Percentiles rank a stretch among this genome's conserved stretches.
Evolutionary conservation across 768 basidiomycete genomes (phyloP).

Genomic region (Glaciozyma antarctica): DNA sequence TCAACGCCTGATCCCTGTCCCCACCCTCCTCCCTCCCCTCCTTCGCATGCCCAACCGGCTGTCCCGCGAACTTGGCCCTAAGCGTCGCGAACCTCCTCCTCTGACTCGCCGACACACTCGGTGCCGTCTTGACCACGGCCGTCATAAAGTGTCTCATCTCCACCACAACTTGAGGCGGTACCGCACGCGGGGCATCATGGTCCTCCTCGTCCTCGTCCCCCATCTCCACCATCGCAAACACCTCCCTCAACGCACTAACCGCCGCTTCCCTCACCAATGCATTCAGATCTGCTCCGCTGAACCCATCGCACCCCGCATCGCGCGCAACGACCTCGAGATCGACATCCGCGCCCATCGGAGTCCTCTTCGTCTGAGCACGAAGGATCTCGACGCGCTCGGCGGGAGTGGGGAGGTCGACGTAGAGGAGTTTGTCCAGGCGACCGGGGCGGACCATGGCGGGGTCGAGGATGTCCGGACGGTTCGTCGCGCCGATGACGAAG

Average conservation of each 20-base stretch:
- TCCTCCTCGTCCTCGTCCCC: conserved; percentile 26
- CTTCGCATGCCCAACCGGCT: conserved; percentile 41
- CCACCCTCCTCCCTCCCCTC: conserved; percentile 17
- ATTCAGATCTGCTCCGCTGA: conserved; percentile 88
- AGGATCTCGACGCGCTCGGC: conserved; percentile 76
- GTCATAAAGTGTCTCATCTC: conserved; percentile 56
- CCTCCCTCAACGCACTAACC: conserved; percentile 28
- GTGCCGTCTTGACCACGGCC: conserved; percentile 71
- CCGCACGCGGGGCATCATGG: conserved; percentile 29
- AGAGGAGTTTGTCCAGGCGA: conserved; percentile 86
- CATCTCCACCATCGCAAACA: conserved; percentile 52
- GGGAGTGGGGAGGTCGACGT: conserved; percentile 89
- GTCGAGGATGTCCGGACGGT: conserved; percentile 89
- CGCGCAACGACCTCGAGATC: conserved; percentile 62
- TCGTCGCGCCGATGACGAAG: conserved; percentile 92
- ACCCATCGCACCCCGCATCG: conserved; percentile 59
- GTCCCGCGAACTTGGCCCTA: conserved; percentile 70
- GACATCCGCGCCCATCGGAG: conserved; percentile 52
- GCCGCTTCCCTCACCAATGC: conserved; percentile 90
- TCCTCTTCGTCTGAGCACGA: conserved; percentile 65
- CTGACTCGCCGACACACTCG: conserved; percentile 74
- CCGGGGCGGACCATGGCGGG: conserved; percentile 83
- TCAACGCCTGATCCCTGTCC: conserved; percentile 3
- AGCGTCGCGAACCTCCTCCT: conserved; percentile 71
- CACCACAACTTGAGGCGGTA: conserved; percentile 45